phyloP scores from a whole-genome alignment of 1,284 basidiomycete genomes.

The Volvariella surrecta region DNA sequence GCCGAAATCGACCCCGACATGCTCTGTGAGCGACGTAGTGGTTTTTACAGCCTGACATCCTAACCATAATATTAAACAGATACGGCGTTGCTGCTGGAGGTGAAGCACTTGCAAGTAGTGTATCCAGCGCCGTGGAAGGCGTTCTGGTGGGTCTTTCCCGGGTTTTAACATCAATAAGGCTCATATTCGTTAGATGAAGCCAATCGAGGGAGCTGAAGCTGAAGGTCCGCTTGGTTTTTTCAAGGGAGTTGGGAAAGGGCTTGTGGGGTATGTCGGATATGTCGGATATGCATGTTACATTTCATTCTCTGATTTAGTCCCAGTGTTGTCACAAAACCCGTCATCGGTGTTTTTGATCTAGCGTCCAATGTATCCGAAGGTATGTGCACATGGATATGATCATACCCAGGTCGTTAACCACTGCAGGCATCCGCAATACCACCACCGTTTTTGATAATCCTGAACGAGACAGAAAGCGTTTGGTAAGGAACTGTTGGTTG shows the following conservation, averaged over 20 bases:
- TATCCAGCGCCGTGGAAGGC: slow-evolving; percentile 95
- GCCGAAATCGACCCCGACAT: slow-evolving; percentile 92
- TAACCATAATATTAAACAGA: slow-evolving; percentile 27
- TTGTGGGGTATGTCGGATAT: slow-evolving; percentile 68
- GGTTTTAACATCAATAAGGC: not conserved
- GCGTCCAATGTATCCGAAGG: slow-evolving; percentile 96
- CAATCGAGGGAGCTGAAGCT: slow-evolving; percentile 92
- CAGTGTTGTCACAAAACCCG: slow-evolving; percentile 92
- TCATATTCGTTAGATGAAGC: slow-evolving; percentile 60
- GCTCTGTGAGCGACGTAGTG: slow-evolving; percentile 59
- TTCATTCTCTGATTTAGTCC: slow-evolving; percentile 12
- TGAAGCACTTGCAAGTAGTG: slow-evolving; percentile 88
- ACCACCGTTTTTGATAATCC: slow-evolving; percentile 97
- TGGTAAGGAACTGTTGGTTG: slow-evolving; percentile 48
- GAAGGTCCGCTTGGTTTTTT: slow-evolving; percentile 96
- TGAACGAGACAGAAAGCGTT: slow-evolving; percentile 80
- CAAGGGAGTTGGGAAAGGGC: slow-evolving; percentile 94
- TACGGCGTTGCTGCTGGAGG: slow-evolving; percentile 94
- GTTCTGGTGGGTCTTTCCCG: slow-evolving; percentile 61
- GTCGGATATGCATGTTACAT: not conserved
- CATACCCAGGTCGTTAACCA: slow-evolving; percentile 6
- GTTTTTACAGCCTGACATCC: slow-evolving; percentile 4
- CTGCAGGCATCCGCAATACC: slow-evolving; percentile 85
- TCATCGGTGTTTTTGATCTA: slow-evolving; percentile 94
- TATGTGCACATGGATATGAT: slow-evolving; percentile 13